These are phyloP conservation scores for Paraurostyla sp. DNA, from an alignment of 73 alveolate species.

Conservation along the genomic window DNA sequence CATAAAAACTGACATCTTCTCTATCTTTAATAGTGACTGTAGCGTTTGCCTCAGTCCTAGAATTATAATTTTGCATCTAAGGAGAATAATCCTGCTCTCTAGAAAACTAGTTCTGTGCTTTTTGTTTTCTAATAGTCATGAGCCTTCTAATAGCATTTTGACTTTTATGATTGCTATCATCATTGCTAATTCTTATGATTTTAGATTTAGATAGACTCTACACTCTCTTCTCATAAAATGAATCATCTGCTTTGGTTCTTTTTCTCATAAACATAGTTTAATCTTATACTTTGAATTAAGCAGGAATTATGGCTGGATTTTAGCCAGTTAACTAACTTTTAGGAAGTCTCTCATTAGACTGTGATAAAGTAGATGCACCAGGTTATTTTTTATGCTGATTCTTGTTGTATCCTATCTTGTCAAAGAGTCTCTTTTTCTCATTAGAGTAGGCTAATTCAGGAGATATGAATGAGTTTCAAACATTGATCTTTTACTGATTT, in stretches of 20 bases:
- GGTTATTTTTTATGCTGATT: background rate
- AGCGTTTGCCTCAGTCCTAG: conserved; percentile 30
- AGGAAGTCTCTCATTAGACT: background rate
- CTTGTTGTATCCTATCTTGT: conserved; percentile 29
- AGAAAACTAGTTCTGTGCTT: background rate
- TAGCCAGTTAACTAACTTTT: background rate
- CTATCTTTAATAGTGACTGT: background rate
- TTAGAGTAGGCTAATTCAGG: conserved; percentile 38
- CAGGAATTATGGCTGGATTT: background rate
- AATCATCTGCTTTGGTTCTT: conserved; percentile 16
- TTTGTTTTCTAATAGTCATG: background rate
- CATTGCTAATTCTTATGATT: background rate
- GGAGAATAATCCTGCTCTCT: background rate
- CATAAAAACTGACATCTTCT: background rate
- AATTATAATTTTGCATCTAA: background rate
- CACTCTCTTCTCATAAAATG: conserved; percentile 42
- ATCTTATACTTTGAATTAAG: background rate
- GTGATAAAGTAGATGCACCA: background rate
- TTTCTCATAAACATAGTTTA: conserved; percentile 24
- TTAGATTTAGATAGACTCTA: background rate
- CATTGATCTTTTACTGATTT: background rate
- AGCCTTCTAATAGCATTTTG: background rate
- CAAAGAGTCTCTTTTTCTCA: conserved; percentile 27
- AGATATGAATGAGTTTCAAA: conserved; percentile 16
- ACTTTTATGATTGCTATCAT: background rate